Base-by-base conservation (phyloP, 768 basidiomycete species). In the Pulveroboletus ravenelii region DNA sequence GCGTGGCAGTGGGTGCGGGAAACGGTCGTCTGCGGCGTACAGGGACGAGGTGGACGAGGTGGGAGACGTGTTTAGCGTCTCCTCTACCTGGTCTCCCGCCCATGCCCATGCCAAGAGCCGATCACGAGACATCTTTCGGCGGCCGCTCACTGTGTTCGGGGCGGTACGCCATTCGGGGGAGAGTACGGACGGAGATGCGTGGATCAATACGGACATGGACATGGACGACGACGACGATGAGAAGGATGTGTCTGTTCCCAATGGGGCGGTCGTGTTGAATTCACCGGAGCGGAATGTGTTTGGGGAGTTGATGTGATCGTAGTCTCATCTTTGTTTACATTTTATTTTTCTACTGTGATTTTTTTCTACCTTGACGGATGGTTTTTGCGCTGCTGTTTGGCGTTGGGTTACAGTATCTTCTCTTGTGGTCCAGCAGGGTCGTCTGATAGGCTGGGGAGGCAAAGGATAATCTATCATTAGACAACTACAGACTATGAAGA, bases 141-240 rank as follows among this genome's bases (percentile, higher is more conserved):
- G 48, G 6, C 56, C 58, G 15, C 29, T 27, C 25, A 27, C 25
- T 3, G 25, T 27, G 25, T 27, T 27, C 6, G 25, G 25, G 25
- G 6, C 25, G 10, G n/a, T 43, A 38, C 46, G 45, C 6, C 6
- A 42, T 36, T 41, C 27, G 9, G 63, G 52, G 31, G 66, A 56
- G 3, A 50, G 41, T 6, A 37, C 44, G 34, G 70, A 70, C 10
- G 63, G 14, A 15, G 67, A 67, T 38, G 56, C 14, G 32, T 74
- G 73, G 73, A 61, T 73, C 18, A 72, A 74, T 51, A 74, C 72
- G 37, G 73, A 73, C 54, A 64, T 62, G 36, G 73, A 72, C 27
- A 63, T 52, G 9, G 65, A 63, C 0, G 71, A 69, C 2, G 53
- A 47, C 8, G 60, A 13, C 0, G 32, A 32, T 13, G 32, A 12